A percentile compares a stretch with the other conserved stretches of the same genome.
phyloP scores from a whole-genome alignment of 139 green algal genomes.

The Marvania coccoides region DNA sequence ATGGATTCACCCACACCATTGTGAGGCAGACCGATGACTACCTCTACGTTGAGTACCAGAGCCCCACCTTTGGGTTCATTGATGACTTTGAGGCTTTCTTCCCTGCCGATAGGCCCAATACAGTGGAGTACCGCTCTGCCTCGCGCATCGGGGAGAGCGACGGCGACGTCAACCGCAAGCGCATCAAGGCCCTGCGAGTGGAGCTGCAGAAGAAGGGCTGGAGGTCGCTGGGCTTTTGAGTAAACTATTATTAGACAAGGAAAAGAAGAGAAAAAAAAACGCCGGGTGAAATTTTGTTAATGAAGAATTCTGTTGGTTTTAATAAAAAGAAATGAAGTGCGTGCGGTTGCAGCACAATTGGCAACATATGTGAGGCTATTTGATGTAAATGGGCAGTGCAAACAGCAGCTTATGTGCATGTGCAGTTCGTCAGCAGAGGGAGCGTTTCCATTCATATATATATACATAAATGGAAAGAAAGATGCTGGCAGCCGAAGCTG shows the following conservation, averaged over 20 bases:
- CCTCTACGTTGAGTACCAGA: constrained; percentile 88
- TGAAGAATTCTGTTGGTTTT: too few species aligned
- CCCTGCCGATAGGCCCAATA: constrained; percentile 20
- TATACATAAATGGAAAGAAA: too few species aligned
- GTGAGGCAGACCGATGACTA: constrained; percentile 81
- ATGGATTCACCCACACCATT: constrained; percentile 77
- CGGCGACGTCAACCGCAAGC: constrained; percentile 88
- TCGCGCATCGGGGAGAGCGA: constrained; percentile 78
- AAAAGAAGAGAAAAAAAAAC: background rate
- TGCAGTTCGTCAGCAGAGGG: too few species aligned
- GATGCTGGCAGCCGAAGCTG: too few species aligned
- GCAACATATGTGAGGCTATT: background rate
- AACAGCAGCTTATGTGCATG: background rate
- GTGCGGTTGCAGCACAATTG: background rate
- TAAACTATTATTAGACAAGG: background rate
- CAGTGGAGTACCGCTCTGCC: constrained; percentile 59
- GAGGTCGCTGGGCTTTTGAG: constrained; percentile 62
- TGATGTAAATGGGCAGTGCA: background rate
- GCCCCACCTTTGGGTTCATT: constrained; percentile 83
- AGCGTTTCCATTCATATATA: too few species aligned
- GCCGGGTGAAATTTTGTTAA: background rate
- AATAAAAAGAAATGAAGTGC: too few species aligned
- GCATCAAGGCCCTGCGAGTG: constrained; percentile 77
- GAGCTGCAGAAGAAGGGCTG: constrained; percentile 82
- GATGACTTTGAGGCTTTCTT: constrained; percentile 90